Evolutionary conservation across 352 stramenopile species (phyloP).

Genomic region (Phytophthora pistaciae): DNA sequence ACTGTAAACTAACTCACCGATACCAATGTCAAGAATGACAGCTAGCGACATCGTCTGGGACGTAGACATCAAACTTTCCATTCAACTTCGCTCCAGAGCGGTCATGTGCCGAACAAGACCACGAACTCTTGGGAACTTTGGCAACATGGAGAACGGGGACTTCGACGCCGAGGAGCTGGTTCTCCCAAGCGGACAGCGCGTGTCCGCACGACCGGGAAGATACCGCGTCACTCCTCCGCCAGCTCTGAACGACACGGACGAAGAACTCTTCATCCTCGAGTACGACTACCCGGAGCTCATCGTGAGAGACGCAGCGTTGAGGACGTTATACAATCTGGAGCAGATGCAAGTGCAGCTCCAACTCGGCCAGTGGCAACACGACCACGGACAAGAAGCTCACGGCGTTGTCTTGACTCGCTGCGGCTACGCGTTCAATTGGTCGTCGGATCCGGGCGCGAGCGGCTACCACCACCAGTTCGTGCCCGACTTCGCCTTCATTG

Average conservation of each 20-base stretch:
- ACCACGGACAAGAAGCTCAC: too few species aligned
- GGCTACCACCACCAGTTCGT: conserved; percentile 7
- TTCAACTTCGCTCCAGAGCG: not conserved
- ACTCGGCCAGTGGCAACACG: not conserved
- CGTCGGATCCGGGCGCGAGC: not conserved
- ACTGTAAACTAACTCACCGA: too few species aligned
- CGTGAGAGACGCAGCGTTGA: not conserved
- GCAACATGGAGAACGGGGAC: not conserved
- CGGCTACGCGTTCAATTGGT: conserved; percentile 1
- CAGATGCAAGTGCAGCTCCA: not conserved
- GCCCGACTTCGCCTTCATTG: conserved; percentile 9
- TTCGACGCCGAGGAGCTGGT: not conserved
- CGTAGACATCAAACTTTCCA: not conserved
- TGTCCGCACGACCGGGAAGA: not conserved
- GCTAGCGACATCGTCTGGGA: not conserved
- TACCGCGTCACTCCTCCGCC: not conserved
- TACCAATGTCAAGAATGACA: not conserved
- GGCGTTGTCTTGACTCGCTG: not conserved
- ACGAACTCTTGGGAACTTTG: not conserved
- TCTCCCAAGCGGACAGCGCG: not conserved
- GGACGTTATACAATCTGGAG: not conserved
- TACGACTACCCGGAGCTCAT: conserved; percentile 3
- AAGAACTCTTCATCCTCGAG: not conserved
- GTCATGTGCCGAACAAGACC: not conserved
- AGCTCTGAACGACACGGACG: not conserved